Evolutionary conservation across 805 yeast species (phyloP).

Genomic region (Kazachstania martiniae): DNA sequence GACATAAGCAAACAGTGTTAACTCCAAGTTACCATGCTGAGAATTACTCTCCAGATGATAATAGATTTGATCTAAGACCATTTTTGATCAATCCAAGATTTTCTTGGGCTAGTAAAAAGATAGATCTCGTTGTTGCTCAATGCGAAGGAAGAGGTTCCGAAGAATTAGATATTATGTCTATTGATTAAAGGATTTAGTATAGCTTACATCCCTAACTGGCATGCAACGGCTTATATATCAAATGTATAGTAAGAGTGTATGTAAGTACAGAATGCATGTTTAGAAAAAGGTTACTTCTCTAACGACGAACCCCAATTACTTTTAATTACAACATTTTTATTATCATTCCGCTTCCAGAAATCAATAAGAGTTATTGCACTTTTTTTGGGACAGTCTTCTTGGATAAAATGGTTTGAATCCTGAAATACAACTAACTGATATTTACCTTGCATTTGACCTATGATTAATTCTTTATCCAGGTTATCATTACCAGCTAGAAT

Average conservation of each 20-base stretch:
- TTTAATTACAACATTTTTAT: slow-evolving; percentile 25
- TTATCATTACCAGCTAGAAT: slow-evolving; percentile 84
- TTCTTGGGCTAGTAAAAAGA: slow-evolving; percentile 81
- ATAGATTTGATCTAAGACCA: slow-evolving; percentile 93
- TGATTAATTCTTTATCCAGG: slow-evolving; percentile 71
- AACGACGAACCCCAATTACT: slow-evolving; percentile 33
- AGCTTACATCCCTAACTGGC: too few species aligned
- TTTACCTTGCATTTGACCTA: slow-evolving; percentile 98
- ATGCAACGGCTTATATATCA: too few species aligned
- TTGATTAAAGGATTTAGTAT: slow-evolving; percentile 21
- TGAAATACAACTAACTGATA: slow-evolving; percentile 79
- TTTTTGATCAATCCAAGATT: slow-evolving; percentile 84
- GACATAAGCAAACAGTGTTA: slow-evolving; percentile 95
- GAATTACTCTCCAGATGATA: slow-evolving; percentile 96
- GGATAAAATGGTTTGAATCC: slow-evolving; percentile 87
- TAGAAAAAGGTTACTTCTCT: too few species aligned
- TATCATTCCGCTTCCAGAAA: slow-evolving; percentile 35
- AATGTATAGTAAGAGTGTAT: too few species aligned
- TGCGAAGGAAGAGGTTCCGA: slow-evolving; percentile 31
- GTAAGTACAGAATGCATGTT: too few species aligned
- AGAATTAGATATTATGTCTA: slow-evolving; percentile 22
- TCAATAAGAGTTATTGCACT: slow-evolving; percentile 44
- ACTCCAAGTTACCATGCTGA: slow-evolving; percentile 98
- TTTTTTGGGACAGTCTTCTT: slow-evolving; percentile 75
- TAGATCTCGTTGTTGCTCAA: slow-evolving; percentile 66